Evolutionary conservation across 2,329 filamentous ascomycete genomes (phyloP), one percentile per base, ranked within the genome.

Genomic region (Talaromyces sp.): DNA sequence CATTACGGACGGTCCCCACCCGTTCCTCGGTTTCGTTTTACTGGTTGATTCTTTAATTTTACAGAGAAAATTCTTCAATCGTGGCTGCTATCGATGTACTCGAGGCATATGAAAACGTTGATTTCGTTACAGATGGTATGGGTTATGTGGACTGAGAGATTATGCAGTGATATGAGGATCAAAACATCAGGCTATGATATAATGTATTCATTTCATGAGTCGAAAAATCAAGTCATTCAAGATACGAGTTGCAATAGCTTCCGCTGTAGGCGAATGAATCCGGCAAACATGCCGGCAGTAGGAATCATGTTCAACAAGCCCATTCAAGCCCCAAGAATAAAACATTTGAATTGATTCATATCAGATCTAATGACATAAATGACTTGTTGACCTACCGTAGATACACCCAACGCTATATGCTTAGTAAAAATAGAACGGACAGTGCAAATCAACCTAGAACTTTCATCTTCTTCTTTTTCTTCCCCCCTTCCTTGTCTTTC

Each of bases 381-480:
- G 39, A 19, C 33, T 33, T 59, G 33, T 32, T 32, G 27, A 11
- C 44, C 57, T 59, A 59, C 32, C 49, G 6, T 19, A 47, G 22
- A 22, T 11, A 28, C 49, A 53, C 49, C 25, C 15, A 15, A 30
- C 49, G 49, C 49, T 53, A 15, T 17, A 53, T 53, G 49, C 27
- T 30, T 28, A 53, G 13, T 19, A 53, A 53, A 53, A 53, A 30
- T 30, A 53, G 30, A 30, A 30, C 11, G 49, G 13, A 15, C 49
- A 32, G 13, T 13, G 15, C 25, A 30, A 53, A 25, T 57, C 65
- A 80, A 17, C 79, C 79, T 36, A 81, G 63, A 5, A 81, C 78
- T 65, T 81, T 81, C 77, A 80, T 71, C 67, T 78, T 79, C 69
- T 77, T 78, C 70, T 81, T 81, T 72, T 91, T 90, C 81, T 90